A percentile compares a stretch with the other conserved stretches of the same genome.
phyloP scores from a whole-genome alignment of 169 alveolate species.

The Eimeria necatrix region DNA sequence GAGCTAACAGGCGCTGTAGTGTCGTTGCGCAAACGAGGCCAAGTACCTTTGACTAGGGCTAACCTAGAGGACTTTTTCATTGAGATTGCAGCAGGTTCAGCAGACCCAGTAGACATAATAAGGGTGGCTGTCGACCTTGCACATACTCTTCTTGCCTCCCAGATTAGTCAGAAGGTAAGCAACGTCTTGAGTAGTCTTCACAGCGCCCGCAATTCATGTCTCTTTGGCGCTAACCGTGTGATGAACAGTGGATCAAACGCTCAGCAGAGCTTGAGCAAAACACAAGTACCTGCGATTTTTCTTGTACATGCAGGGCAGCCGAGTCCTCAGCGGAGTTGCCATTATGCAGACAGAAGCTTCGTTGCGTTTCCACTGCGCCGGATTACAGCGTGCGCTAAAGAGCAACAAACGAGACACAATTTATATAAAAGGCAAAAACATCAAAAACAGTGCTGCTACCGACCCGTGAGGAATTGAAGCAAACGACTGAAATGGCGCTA shows the following conservation, averaged over 20 bases:
- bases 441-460: too few relatives aligned
- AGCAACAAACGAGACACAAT: too few relatives aligned
- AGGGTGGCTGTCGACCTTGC: slow-evolving; percentile 21
- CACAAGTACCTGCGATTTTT: background rate
- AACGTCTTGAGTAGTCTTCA: too few relatives aligned
- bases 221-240: too few relatives aligned
- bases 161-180: background rate
- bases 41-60: background rate
- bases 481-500: too few relatives aligned
- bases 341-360: slow-evolving; percentile 18
- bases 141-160: background rate
- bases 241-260: too few relatives aligned
- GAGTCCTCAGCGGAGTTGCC: background rate
- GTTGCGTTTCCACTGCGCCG: background rate
- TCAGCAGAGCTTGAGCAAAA: too few relatives aligned
- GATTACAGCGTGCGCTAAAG: background rate
- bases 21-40: background rate
- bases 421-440: too few relatives aligned
- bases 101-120: background rate
- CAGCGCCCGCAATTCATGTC: too few relatives aligned
- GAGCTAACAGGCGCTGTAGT: background rate
- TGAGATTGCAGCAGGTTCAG: background rate
- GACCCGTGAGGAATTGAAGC: too few relatives aligned
- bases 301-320: background rate
- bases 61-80: background rate